These are phyloP conservation scores for Mitragyna speciosa DNA, from an alignment of 257 asterid genomes.

Conservation along the genomic window DNA sequence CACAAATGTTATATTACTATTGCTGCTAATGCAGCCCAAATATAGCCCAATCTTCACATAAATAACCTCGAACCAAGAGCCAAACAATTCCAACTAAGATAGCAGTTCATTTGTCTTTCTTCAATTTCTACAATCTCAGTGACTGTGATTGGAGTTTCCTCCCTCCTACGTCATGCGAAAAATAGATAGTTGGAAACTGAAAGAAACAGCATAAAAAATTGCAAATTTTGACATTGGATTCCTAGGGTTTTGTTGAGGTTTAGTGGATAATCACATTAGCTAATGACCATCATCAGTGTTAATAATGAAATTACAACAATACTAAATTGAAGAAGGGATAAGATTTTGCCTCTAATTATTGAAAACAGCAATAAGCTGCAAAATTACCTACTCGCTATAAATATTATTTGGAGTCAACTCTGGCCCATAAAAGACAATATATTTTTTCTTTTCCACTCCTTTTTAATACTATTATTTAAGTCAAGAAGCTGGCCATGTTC, in stretches of 20 bases:
- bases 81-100: neutral
- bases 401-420: slow-evolving; percentile 8
- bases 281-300: too few relatives aligned
- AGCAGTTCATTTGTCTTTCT: neutral
- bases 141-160: neutral
- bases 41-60: neutral
- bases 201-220: neutral
- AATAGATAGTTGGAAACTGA: neutral
- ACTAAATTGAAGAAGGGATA: neutral
- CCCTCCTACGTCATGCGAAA: too few relatives aligned
- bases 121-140: neutral
- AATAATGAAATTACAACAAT: neutral
- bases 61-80: neutral
- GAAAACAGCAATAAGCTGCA: neutral
- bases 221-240: slow-evolving; percentile 37
- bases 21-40: too few relatives aligned
- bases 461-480: neutral
- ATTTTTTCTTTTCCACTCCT: neutral
- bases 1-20: neutral
- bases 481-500: neutral
- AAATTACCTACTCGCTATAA: neutral
- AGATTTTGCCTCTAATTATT: neutral
- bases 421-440: neutral
- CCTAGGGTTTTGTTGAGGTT: slow-evolving; percentile 44
- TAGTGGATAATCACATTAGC: slow-evolving; percentile 25